These are phyloP conservation scores for Argentina anserina DNA, from an alignment of 306 rosid species.

Conservation along the genomic window DNA sequence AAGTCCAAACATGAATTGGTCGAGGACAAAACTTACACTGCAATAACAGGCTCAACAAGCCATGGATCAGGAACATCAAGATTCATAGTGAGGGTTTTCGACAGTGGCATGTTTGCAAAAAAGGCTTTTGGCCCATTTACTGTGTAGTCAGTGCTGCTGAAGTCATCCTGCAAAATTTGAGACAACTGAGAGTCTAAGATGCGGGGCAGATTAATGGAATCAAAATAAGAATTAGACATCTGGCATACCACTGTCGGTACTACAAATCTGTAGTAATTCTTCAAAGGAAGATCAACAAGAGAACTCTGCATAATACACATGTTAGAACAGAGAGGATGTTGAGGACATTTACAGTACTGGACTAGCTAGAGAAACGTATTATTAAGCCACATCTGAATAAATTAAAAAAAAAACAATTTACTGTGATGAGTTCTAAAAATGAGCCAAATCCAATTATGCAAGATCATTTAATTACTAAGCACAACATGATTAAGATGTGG, in stretches of 20 bases:
- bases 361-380: neutral
- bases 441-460: neutral
- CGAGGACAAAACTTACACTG: constrained; percentile 60
- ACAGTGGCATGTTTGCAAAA: constrained; percentile 94
- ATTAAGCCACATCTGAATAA: neutral
- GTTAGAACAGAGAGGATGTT: neutral
- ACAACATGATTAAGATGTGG: neutral
- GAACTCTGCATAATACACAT: constrained; percentile 70
- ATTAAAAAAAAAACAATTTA: neutral
- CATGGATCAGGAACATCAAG: constrained; percentile 99
- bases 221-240: neutral
- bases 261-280: constrained; percentile 94
- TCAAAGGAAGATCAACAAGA: constrained; percentile 94
- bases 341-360: neutral
- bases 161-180: constrained; percentile 80
- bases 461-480: neutral
- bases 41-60: constrained; percentile 93
- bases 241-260: constrained; percentile 76
- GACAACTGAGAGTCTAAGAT: constrained; percentile 35
- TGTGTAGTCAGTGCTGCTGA: constrained; percentile 62
- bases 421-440: neutral
- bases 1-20: constrained; percentile 5
- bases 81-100: constrained; percentile 96
- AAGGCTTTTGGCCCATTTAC: constrained; percentile 95
- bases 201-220: constrained; percentile 9